Evolutionary conservation across 208 protist genomes (phyloP), one percentile per base, ranked within the genome.

Genomic region (Trypanosoma rangeli): DNA sequence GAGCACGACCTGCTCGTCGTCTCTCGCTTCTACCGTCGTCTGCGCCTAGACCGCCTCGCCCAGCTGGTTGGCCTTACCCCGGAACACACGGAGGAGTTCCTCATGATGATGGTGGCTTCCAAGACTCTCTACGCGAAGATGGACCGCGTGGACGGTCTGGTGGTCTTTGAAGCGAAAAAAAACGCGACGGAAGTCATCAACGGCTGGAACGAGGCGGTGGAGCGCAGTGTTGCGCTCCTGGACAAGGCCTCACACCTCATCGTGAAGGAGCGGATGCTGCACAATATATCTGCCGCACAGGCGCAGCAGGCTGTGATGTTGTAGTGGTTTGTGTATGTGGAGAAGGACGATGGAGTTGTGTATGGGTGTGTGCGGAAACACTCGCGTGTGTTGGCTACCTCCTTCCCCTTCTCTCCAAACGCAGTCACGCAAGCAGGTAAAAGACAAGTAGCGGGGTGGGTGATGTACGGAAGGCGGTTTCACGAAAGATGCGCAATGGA

Each of bases 1-100:
- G 98, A 98, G 76, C 95, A 98, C 74, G 98, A 99, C 74, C 83
- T 99, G 33, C 78, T 97, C 44, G 94, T 98, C 4, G 88, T 98
- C 53, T 77, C 95, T 22, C 85, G 89, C 54, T 99, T 98, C 78
- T 99, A 99, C 87, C 84, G 80, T 10, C 94, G 96, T 28, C 96
- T 99, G 56, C 82, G 81, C n/a, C 83, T 97, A 0, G 63, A 68
- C 33, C 93, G 97, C 61, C 84, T 99, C 15, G 81, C 89, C 8
- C 67, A 93, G 78, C 81, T 99, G 5, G 87, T 99, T 9, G 85
- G 95, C 22, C 84, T 98, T 29, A 80, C 85, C 12, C 70, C 79
- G 26, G 81, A 88, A 62, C 86, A 97, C 81, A 89, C 91, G n/a
- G 96, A 99, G 85, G 44, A 83, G 22, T 96, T 94, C 70, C 79